Evolutionary conservation across 140 eudicot genomes (phyloP), one percentile per base, ranked within the genome.

Genomic region (Oenanthe javanica): DNA sequence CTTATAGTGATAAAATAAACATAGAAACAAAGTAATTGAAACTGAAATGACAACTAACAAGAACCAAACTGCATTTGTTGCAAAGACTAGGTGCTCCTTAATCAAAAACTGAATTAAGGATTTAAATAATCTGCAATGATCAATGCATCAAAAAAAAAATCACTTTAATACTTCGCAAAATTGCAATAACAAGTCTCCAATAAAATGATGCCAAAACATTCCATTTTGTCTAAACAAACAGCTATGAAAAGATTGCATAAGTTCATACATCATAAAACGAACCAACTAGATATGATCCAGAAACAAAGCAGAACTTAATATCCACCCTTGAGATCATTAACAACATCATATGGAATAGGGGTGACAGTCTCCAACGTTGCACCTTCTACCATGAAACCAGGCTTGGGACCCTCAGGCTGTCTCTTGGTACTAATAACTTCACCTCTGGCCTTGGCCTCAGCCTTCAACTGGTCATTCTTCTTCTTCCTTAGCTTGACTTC

Each of bases 261-360:
- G 80, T 77, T 77, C 19, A 38, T n/a, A 55, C 31, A 36, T 25
- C 51, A 77, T 9, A 23, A 79, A 31, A 19, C 8, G 21, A 76
- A 57, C 14, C 27, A n/a, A 61, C 52, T 79, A 63, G 63, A 48
- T 46, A 73, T 15, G 8, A 73, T 46, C 48, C 15, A 72, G 46
- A 73, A 73, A 4, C 61, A 54, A 54, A 59, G n/a, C 7, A 81
- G 21, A 61, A 66, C 79, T 79, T 84, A 92, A 57, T 92, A 92
- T 48, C 97, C 97, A 50, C 97, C 97, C 85, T 92, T 92, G 77
- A 92, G 95, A 85, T 92, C 97, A 45, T 90, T 92, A 79, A 92
- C 97, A 9, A 92, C 97, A 85, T 92, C 97, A 27, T 92, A 92
- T 0, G 95, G 97, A 36, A 92, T 92, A 13, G 93, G 93, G 7